Evolutionary conservation across 768 basidiomycete genomes (phyloP), one percentile per base, ranked within the genome.

Genomic region (Fistulinella prunicolor): DNA sequence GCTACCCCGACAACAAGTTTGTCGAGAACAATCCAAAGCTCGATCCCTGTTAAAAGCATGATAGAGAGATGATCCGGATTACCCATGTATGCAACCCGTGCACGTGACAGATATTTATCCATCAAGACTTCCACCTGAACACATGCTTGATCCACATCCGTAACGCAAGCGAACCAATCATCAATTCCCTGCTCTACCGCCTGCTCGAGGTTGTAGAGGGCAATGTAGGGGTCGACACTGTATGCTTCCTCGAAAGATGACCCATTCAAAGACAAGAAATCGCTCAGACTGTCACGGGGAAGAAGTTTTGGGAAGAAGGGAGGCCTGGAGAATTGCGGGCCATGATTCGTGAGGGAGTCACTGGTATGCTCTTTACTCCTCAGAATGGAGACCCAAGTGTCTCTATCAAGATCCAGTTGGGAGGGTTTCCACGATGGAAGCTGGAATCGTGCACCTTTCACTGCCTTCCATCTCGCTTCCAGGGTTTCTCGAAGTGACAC

Each of bases 41-140:
- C 70, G 0, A 58, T n/a, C 13, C 40, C 29, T 1, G 57, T 58
- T 39, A 79, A 58, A 30, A 78, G 51, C 66, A 78, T 71, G 2
- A 70, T 47, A 0, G 75, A 75, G 9, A 14, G 7, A 12, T 10
- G 30, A 4, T 32, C 30, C 4, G 30, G 30, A 32, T 32, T 32
- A 14, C 30, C 13, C 30, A 3, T 14, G 13, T 32, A 32, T 7
- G 30, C 4, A 7, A 7, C 13, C 30, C 7, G 9, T 32, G 30
- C 30, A 32, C 30, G n/a, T n/a, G n/a, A n/a, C 26, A 28, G 6
- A 10, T 28, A 28, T 28, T 10, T 28, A 10, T 28, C 26, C 26
- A 28, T 28, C 26, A 28, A 10, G 6, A 28, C 10, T 10, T 28
- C 26, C 6, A 28, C 6, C 10, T 28, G 26, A 6, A 10, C 26